Conservation (phyloP, 768 basidiomycete genomes). For the Pleurotus djamor region DNA sequence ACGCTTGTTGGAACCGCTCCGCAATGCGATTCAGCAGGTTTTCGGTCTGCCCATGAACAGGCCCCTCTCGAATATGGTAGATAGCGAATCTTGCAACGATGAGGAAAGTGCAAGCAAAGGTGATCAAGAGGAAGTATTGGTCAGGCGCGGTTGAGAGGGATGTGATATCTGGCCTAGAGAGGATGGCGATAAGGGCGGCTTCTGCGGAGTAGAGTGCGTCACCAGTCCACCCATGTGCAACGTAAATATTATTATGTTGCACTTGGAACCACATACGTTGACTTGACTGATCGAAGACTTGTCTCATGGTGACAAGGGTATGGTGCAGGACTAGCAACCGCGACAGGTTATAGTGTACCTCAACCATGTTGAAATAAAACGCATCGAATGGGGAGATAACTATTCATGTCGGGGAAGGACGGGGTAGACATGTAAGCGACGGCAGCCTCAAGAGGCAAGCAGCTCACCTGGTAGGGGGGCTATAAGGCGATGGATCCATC, state of each 20-base stretch:
- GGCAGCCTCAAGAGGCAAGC: slow-evolving; percentile 12
- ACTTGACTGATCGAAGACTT: slow-evolving; percentile 13
- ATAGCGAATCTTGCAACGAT: slow-evolving; percentile 41
- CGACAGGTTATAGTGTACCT: slow-evolving; percentile 37
- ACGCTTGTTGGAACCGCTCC: slow-evolving; percentile 27
- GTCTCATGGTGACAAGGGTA: slow-evolving; percentile 25
- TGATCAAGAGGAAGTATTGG: slow-evolving; percentile 24
- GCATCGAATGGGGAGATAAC: slow-evolving; percentile 39
- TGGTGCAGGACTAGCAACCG: slow-evolving; percentile 37
- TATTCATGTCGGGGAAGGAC: slow-evolving; percentile 12
- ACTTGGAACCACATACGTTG: slow-evolving; percentile 30
- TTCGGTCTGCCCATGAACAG: slow-evolving; percentile 35
- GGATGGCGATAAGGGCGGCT: slow-evolving; percentile 26
- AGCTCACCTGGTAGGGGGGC: slow-evolving; percentile 33
- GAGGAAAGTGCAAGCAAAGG: slow-evolving; percentile 40
- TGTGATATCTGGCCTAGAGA: slow-evolving; percentile 27
- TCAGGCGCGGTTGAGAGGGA: slow-evolving; percentile 38
- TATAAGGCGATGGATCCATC: slow-evolving; percentile 33
- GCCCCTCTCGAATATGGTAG: slow-evolving; percentile 27
- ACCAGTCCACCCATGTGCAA: slow-evolving; percentile 32
- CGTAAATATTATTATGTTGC: slow-evolving; percentile 27
- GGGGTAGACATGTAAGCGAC: neutral
- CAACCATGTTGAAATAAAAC: slow-evolving; percentile 40
- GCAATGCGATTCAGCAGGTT: slow-evolving; percentile 29
- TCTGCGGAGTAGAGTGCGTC: slow-evolving; percentile 36